Percentiles rank a stretch among this genome's conserved stretches.
phyloP scores from a whole-genome alignment of 768 basidiomycete genomes.

The Grammothele lineata region DNA sequence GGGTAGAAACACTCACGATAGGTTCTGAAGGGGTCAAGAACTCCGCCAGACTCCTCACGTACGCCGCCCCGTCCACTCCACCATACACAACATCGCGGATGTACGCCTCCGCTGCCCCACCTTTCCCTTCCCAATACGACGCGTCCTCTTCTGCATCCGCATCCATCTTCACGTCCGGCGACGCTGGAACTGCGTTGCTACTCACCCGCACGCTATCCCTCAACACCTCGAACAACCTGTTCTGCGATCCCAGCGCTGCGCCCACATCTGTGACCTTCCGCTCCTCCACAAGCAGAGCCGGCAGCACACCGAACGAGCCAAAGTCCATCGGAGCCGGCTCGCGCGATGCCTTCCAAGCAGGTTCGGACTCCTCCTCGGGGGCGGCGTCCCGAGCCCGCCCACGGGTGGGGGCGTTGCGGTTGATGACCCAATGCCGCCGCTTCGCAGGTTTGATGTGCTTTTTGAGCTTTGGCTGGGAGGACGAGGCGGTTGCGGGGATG shows the following conservation, averaged over 20 bases:
- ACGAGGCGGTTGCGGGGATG: conserved; percentile 11
- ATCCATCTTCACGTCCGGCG: conserved; percentile 15
- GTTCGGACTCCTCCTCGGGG: conserved; percentile 33
- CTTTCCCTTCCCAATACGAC: conserved; percentile 47
- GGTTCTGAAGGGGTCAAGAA: conserved; percentile 42
- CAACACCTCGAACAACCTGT: conserved; percentile 22
- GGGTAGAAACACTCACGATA: conserved; percentile 9
- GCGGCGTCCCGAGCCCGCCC: conserved; percentile 49
- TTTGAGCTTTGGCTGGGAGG: background rate
- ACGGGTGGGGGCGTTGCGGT: conserved; percentile 46
- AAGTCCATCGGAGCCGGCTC: conserved; percentile 56
- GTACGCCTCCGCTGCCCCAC: conserved; percentile 59
- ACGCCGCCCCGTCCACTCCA: conserved; percentile 71
- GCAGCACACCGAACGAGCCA: conserved; percentile 55
- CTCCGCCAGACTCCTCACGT: conserved; percentile 72
- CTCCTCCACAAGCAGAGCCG: conserved; percentile 33
- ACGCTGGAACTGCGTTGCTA: background rate
- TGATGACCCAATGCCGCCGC: conserved; percentile 59
- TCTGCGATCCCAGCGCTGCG: conserved; percentile 26
- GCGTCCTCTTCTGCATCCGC: conserved; percentile 17
- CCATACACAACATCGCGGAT: conserved; percentile 75
- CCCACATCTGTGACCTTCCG: conserved; percentile 11
- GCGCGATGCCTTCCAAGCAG: conserved; percentile 45
- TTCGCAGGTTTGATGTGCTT: conserved; percentile 22
- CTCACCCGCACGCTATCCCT: conserved; percentile 15